Conservation (phyloP, 176 grass and related monocot species). For the Aegilops tauschii region DNA sequence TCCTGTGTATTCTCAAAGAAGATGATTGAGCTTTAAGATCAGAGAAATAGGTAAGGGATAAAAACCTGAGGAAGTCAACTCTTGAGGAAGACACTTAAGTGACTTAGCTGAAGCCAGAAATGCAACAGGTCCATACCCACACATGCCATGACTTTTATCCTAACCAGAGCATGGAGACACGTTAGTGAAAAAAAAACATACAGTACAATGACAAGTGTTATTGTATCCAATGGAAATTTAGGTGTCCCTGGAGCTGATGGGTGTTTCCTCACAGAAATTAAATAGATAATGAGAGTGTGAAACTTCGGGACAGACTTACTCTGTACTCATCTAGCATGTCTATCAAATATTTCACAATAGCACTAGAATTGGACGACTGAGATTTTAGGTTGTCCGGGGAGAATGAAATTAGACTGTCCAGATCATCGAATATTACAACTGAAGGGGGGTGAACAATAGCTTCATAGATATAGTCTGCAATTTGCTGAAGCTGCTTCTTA, state of each 20-base stretch:
- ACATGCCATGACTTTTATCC: conserved; percentile 60
- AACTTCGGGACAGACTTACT: conserved; percentile 34
- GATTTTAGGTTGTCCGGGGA: conserved; percentile 62
- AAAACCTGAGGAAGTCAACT: conserved; percentile 82
- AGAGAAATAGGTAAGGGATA: conserved; percentile 4
- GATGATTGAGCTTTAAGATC: background rate
- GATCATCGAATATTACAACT: conserved; percentile 84
- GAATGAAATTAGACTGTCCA: conserved; percentile 64
- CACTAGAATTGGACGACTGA: conserved; percentile 57
- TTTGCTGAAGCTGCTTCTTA: conserved; percentile 50
- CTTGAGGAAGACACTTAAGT: conserved; percentile 65
- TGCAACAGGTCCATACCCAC: conserved; percentile 81
- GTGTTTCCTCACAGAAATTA: background rate
- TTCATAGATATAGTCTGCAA: conserved; percentile 67
- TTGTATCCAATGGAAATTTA: background rate
- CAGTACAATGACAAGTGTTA: background rate
- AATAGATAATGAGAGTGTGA: background rate
- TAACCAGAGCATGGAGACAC: conserved; percentile 32
- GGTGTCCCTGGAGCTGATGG: background rate
- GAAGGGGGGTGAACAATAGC: conserved; percentile 76
- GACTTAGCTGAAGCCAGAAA: conserved; percentile 73
- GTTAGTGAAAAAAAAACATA: background rate
- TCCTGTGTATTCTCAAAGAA: background rate
- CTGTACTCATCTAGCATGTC: conserved; percentile 83
- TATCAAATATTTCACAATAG: conserved; percentile 56